Percentiles rank a stretch among this genome's conserved stretches.
phyloP scores from a whole-genome alignment of 805 yeast species.

The Nematodospora valgi region DNA sequence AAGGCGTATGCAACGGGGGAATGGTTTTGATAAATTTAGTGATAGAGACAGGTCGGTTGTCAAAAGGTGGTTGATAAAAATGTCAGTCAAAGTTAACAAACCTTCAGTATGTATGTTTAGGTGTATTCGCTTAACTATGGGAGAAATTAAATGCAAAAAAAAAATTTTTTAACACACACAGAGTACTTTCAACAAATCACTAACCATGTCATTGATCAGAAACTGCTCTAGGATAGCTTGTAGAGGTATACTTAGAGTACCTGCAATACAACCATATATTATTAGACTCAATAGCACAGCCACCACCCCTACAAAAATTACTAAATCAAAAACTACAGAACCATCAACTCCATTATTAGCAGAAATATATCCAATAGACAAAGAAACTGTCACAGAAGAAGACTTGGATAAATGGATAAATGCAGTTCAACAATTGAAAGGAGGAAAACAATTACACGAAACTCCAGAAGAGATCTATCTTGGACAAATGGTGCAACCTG shows the following conservation, averaged over 20 bases:
- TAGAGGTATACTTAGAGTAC: background rate
- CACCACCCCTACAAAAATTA: background rate
- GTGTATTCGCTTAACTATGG: too few species aligned
- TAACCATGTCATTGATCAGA: conserved; percentile 3
- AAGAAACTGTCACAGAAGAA: conserved; percentile 32
- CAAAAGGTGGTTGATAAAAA: too few species aligned
- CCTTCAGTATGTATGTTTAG: too few species aligned
- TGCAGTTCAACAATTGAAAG: conserved; percentile 40
- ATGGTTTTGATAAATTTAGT: too few species aligned
- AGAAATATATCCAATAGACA: conserved; percentile 36
- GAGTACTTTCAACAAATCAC: too few species aligned
- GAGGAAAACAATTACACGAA: conserved; percentile 29
- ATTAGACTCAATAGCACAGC: conserved; percentile 5
- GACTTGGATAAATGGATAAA: conserved; percentile 47
- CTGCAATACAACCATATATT: background rate
- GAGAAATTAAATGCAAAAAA: too few species aligned
- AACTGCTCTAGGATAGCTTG: background rate
- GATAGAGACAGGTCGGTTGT: too few species aligned
- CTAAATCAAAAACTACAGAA: background rate
- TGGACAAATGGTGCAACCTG: conserved; percentile 32
- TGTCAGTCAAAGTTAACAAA: too few species aligned
- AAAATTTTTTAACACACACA: too few species aligned
- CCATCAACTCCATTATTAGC: conserved; percentile 20
- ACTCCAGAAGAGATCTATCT: conserved; percentile 35
- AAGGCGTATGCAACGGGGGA: too few species aligned